Evolutionary conservation across 495 filamentous ascomycete species (phyloP).

Genomic region (Lasiosphaeria hispida): DNA sequence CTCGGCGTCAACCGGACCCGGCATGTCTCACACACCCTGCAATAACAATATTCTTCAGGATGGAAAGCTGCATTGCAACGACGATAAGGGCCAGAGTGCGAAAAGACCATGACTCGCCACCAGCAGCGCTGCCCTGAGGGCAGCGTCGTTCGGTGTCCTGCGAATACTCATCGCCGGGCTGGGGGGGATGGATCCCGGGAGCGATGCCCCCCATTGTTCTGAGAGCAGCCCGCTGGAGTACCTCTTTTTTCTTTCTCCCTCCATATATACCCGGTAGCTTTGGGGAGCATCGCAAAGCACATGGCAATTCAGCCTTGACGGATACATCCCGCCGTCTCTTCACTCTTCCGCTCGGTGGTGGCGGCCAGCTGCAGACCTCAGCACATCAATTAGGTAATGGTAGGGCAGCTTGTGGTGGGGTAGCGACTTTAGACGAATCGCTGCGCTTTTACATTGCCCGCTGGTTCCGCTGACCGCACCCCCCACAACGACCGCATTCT

Average conservation of each 20-base stretch:
- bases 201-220: no score
- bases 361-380: background rate
- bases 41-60: background rate
- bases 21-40: background rate
- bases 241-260: no score
- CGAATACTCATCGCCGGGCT: no score
- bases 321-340: conserved; percentile 11
- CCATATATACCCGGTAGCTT: conserved; percentile 6
- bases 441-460: background rate
- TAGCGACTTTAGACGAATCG: conserved; percentile 8
- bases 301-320: conserved; percentile 18
- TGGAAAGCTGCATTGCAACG: conserved; percentile 1
- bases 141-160: no score
- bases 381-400: conserved; percentile 16
- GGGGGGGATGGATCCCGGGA: no score
- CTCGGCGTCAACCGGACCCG: conserved; percentile 12
- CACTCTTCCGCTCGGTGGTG: background rate
- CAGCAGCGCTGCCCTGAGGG: background rate
- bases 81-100: background rate
- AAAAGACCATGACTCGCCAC: background rate
- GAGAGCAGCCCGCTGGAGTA: no score
- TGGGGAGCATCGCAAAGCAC: conserved; percentile 1
- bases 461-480: background rate
- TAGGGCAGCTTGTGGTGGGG: conserved; percentile 1
- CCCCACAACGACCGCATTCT: conserved; percentile 1